These are phyloP conservation scores for Agaricus sinodeliciosus DNA, from an alignment of 768 basidiomycete genomes.

Conservation along the genomic window DNA sequence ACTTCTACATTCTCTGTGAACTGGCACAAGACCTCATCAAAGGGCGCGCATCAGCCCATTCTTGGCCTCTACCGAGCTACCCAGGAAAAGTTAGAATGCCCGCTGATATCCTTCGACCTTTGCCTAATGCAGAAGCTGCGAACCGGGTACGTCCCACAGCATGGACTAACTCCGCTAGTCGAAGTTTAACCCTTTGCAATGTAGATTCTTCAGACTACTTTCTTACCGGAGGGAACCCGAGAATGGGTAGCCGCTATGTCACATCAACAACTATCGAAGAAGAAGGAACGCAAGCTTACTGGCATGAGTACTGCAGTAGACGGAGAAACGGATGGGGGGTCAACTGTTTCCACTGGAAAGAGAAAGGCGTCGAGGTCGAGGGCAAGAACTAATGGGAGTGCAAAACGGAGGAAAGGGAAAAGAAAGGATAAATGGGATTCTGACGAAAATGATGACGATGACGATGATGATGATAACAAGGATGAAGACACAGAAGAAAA, in stretches of 20 bases:
- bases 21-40: constrained; percentile 86
- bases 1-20: constrained; percentile 83
- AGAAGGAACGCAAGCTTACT: constrained; percentile 44
- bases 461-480: background rate
- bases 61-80: constrained; percentile 74
- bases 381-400: constrained; percentile 6
- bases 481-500: background rate
- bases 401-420: constrained; percentile 8
- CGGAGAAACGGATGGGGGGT: background rate
- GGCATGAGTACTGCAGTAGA: constrained; percentile 9
- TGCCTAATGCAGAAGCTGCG: constrained; percentile 59
- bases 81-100: constrained; percentile 80
- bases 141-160: constrained; percentile 40
- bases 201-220: constrained; percentile 63
- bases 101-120: constrained; percentile 68
- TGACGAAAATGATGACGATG: constrained; percentile 2
- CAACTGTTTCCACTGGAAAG: background rate
- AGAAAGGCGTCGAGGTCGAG: constrained; percentile 1
- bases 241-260: constrained; percentile 50
- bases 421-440: constrained; percentile 10
- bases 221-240: constrained; percentile 55
- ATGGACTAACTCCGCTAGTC: background rate
- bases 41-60: constrained; percentile 50
- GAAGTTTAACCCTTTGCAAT: background rate
- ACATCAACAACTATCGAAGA: constrained; percentile 33